Conservation (phyloP, 2,329 filamentous ascomycete species). For the Aureobasidium sp. region DNA sequence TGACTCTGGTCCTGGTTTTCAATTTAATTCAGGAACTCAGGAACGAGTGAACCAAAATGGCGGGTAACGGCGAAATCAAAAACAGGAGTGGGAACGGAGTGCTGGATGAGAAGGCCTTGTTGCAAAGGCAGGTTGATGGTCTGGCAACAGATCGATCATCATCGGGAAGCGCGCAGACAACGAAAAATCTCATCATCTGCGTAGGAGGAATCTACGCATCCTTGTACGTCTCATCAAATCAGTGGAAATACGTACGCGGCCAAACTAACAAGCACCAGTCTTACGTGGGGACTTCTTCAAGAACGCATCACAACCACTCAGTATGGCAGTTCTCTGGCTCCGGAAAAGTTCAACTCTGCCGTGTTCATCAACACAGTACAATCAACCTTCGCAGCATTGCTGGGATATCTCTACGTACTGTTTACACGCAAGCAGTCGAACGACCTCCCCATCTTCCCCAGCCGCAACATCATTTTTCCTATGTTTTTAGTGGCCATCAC, state of each 20-base stretch:
- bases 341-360: constrained; percentile 80
- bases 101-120: constrained; percentile 4
- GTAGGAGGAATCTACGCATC: constrained; percentile 95
- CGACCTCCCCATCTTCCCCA: constrained; percentile 65
- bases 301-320: constrained; percentile 93
- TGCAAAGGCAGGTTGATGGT: constrained; percentile 18
- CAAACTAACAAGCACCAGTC: constrained; percentile 37
- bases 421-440: constrained; percentile 44
- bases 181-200: constrained; percentile 69
- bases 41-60: constrained; percentile 1
- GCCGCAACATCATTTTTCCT: constrained; percentile 63
- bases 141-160: constrained; percentile 13
- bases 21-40: background rate
- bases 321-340: constrained; percentile 57
- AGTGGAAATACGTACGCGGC: background rate
- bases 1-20: background rate
- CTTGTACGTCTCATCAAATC: constrained; percentile 55
- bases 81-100: constrained; percentile 7
- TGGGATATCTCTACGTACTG: constrained; percentile 74
- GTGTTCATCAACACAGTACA: constrained; percentile 96
- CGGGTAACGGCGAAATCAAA: constrained; percentile 13
- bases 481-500: constrained; percentile 81
- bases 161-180: constrained; percentile 19
- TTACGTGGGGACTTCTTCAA: constrained; percentile 95
- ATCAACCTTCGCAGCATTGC: constrained; percentile 76